Evolutionary conservation across 2,329 filamentous ascomycete species (phyloP).

Genomic region (Alternaria brassicae): DNA sequence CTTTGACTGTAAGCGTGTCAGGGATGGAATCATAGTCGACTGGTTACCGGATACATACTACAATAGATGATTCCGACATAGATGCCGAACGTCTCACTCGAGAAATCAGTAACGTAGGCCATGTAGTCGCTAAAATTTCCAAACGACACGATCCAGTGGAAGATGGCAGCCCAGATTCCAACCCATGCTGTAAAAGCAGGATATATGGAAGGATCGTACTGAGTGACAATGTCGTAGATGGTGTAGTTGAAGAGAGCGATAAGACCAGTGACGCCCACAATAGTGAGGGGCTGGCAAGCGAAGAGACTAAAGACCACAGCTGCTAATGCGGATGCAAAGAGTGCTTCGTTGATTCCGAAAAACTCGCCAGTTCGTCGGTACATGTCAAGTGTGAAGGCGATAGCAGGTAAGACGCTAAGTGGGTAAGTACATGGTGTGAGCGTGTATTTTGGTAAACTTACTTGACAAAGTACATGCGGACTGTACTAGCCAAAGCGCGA

Average conservation of each 20-base stretch:
- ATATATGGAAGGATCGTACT: slow-evolving; percentile 60
- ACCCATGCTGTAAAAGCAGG: slow-evolving; percentile 64
- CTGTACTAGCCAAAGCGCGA: slow-evolving; percentile 61
- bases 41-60: slow-evolving; percentile 41
- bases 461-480: slow-evolving; percentile 68
- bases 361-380: slow-evolving; percentile 61
- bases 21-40: background rate
- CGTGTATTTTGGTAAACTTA: slow-evolving; percentile 24
- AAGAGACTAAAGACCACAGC: slow-evolving; percentile 63
- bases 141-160: slow-evolving; percentile 63
- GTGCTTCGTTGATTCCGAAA: slow-evolving; percentile 64
- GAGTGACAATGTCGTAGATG: slow-evolving; percentile 63
- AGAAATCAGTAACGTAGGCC: slow-evolving; percentile 66
- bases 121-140: slow-evolving; percentile 65
- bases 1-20: slow-evolving; percentile 54
- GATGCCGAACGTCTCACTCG: slow-evolving; percentile 61
- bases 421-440: slow-evolving; percentile 3
- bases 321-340: slow-evolving; percentile 63
- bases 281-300: slow-evolving; percentile 62
- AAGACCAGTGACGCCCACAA: slow-evolving; percentile 63
- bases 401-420: slow-evolving; percentile 60
- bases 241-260: slow-evolving; percentile 65
- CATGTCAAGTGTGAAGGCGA: slow-evolving; percentile 67
- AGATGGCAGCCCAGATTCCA: slow-evolving; percentile 64
- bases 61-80: slow-evolving; percentile 66